Evolutionary conservation across 225 moss, liverwort and hornwort genomes (phyloP).

Genomic region (Polytrichum commune): DNA sequence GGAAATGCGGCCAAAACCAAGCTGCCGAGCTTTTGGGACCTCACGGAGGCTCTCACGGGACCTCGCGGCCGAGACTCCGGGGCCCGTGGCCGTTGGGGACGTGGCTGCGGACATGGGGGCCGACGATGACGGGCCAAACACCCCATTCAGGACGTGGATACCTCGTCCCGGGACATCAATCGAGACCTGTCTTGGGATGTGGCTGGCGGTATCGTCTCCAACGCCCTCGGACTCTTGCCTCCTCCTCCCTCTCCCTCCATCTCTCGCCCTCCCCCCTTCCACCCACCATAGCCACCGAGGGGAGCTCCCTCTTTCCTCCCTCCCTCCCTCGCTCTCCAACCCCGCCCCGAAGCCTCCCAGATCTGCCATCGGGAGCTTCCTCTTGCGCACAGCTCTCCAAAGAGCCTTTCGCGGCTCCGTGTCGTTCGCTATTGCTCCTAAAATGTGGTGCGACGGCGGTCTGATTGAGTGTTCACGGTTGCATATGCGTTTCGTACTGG

Average conservation of each 20-base stretch:
- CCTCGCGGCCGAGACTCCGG: not conserved
- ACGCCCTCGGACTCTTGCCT: not conserved
- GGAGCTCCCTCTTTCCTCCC: not conserved
- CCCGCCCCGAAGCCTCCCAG: slow-evolving; percentile 1
- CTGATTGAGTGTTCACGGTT: slow-evolving; percentile 2
- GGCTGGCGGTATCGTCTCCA: slow-evolving; percentile 29
- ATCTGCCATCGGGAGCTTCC: not conserved
- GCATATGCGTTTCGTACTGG: slow-evolving; percentile 1
- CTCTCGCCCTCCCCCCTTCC: not conserved
- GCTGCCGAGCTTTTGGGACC: slow-evolving; percentile 20
- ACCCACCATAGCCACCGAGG: not conserved
- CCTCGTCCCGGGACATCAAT: not conserved
- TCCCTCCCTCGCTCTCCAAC: not conserved
- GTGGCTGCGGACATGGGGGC: too few species aligned
- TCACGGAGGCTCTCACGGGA: not conserved
- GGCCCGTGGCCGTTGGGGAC: not conserved
- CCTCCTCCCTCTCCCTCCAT: not conserved
- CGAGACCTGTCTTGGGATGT: not conserved
- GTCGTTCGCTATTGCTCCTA: not conserved
- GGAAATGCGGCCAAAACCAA: slow-evolving; percentile 35
- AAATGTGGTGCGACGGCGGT: not conserved
- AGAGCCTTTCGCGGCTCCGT: too few species aligned
- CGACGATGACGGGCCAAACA: not conserved
- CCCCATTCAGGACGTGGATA: not conserved
- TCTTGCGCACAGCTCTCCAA: not conserved